Evolutionary conservation across 139 green algal genomes (phyloP).

Genomic region (Chlamydomonas eustigma): DNA sequence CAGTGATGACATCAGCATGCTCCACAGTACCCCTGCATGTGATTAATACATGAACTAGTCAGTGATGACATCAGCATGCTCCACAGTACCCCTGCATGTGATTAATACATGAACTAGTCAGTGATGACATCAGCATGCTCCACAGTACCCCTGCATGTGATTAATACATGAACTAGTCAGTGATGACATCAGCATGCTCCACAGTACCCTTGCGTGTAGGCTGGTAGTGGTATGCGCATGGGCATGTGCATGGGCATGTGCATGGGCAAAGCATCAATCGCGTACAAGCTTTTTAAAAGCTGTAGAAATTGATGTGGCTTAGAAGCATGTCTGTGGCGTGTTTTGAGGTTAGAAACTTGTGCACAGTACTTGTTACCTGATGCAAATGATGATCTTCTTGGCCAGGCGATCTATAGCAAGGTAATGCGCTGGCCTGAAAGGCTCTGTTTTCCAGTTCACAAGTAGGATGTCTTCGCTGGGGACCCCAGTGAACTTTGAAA

Average conservation of each 20-base stretch:
- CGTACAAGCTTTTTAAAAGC: neutral
- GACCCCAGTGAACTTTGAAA: slow-evolving; percentile 10
- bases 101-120: too few relatives aligned
- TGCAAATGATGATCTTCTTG: slow-evolving; percentile 11
- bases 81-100: slow-evolving; percentile 13
- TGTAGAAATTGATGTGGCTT: neutral
- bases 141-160: slow-evolving; percentile 10
- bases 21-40: slow-evolving; percentile 13
- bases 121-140: slow-evolving; percentile 7
- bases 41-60: too few relatives aligned
- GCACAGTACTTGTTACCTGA: neutral
- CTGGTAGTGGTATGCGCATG: neutral
- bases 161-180: too few relatives aligned
- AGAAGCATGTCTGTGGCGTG: neutral
- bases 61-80: slow-evolving; percentile 3
- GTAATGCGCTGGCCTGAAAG: slow-evolving; percentile 15
- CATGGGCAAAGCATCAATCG: neutral
- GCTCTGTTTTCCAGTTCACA: slow-evolving; percentile 6
- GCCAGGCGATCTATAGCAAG: neutral
- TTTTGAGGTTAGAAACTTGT: too few relatives aligned
- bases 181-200: slow-evolving; percentile 7
- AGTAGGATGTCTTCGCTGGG: neutral
- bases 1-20: slow-evolving; percentile 4
- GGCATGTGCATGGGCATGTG: neutral
- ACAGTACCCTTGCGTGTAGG: slow-evolving; percentile 13